Conservation (phyloP, 2,329 filamentous ascomycete genomes). For the Biscogniauxia marginata region DNA sequence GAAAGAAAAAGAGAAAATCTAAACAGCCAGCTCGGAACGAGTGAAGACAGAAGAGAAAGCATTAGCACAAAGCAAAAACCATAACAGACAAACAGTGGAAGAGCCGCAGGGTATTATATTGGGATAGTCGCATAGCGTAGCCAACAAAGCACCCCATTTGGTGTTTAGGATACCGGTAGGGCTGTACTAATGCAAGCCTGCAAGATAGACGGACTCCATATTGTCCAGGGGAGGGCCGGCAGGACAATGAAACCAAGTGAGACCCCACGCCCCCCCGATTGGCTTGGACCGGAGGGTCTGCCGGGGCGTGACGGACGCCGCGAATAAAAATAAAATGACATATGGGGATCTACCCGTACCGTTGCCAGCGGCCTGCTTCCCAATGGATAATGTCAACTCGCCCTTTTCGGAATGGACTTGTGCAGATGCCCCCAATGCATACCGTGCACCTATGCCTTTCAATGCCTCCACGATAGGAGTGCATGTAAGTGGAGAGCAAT, state of each 20-base stretch:
- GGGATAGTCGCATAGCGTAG: background rate
- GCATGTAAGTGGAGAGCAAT: background rate
- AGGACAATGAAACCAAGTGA: no score
- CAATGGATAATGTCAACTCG: background rate
- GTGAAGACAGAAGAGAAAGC: background rate
- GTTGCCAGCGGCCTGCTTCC: no score
- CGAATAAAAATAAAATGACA: background rate
- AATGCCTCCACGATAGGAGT: background rate
- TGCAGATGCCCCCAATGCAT: no score
- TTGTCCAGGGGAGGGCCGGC: no score
- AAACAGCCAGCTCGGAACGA: background rate
- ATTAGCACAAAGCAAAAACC: background rate
- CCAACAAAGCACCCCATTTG: background rate
- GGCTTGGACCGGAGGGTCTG: background rate
- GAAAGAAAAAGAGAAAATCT: background rate
- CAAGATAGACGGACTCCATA: no score
- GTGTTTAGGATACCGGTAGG: background rate
- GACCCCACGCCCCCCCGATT: no score
- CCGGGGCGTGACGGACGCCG: background rate
- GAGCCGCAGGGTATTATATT: background rate
- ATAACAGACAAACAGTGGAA: background rate
- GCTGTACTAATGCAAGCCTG: background rate
- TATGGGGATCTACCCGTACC: background rate
- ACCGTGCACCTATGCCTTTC: no score
- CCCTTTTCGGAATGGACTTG: background rate